A percentile compares a stretch with the other conserved stretches of the same genome.
Evolutionary conservation across 129 eudicot genomes (phyloP).

Genomic region (carrot (Daucus carota)): DH1_v3.0 NC_030383.2:40517501-40518000

Average conservation of each 20-base stretch:
- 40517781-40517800: neutral
- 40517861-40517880: too few species aligned
- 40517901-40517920: too few species aligned
- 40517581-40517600: neutral
- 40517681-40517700: neutral
- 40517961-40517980: neutral
- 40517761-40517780: neutral
- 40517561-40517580: neutral
- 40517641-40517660: neutral
- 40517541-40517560: neutral
- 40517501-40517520: too few species aligned
- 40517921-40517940: too few species aligned
- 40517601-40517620: too few species aligned
- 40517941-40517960: too few species aligned
- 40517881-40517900: too few species aligned
- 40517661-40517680: neutral
- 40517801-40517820: too few species aligned
- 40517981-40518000: neutral
- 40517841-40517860: too few species aligned
- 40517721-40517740: neutral
- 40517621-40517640: neutral
- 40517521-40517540: too few species aligned
- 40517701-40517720: neutral
- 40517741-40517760: neutral
- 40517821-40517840: too few species aligned